Base-by-base conservation (phyloP, 305 asterid species). In the Ilex paraguariensis region DNA sequence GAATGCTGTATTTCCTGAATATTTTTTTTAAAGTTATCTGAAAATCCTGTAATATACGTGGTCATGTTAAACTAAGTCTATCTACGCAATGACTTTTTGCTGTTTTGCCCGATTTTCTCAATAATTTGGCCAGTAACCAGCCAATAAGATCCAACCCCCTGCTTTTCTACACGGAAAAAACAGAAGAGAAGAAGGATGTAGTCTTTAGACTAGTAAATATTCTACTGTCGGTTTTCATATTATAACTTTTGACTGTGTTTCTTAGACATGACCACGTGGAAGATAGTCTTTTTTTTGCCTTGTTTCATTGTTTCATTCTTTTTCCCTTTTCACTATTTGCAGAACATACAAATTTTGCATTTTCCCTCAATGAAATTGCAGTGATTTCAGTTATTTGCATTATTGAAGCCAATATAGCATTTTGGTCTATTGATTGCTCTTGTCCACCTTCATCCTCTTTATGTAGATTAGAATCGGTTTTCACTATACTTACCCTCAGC, bases 391-490 rank as follows among this genome's bases (percentile, higher is more conserved):
- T 49, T 49, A 49, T 12, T 49, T 49, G 11, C 3, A 49, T 49
- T 49, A 3, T 36, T 2, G 42, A 36, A 36, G 42, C 9, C 9
- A 5, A 36, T 8, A 36, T 36, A 36, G 42, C 9, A 0, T 36
- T 36, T 36, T 36, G 42, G 9, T 8, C 7, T 36, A 36, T 0
- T 36, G 7, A 0, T 36, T 36, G 42, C 6, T 8, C 6, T 8
- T 28, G 54, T 56, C 54, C 42, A 33, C 15, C 58, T 62, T 60
- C 64, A 71, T 68, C 46, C 63, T 72, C 28, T 57, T 40, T 30
- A 53, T 3, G 44, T 31, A 56, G 52, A 33, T n/a, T 32, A 60
- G 13, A 55, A 57, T 31, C 33, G 12, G 49, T 67, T 32, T 64
- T 65, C 42, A 28, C 40, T 39, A 45, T 46, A 62, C 45, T 39